phyloP scores from a whole-genome alignment of 2,329 filamentous ascomycete genomes.

The Fusarium sp. region DNA sequence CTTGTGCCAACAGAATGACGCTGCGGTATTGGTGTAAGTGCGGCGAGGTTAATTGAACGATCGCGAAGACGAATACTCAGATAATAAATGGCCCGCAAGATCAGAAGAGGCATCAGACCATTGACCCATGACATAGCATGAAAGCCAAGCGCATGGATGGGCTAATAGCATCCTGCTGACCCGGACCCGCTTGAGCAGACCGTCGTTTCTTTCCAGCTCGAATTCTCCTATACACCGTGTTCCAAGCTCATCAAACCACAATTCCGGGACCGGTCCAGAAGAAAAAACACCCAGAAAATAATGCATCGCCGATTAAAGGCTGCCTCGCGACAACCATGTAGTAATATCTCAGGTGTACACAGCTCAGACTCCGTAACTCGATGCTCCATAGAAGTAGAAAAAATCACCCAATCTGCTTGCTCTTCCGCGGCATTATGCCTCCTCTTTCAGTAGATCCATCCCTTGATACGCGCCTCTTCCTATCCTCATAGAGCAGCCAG shows the following conservation, averaged over 20 bases:
- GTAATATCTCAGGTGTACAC: slow-evolving; percentile 17
- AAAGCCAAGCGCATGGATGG: not conserved
- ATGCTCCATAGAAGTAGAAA: slow-evolving; percentile 18
- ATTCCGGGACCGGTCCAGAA: too few species aligned
- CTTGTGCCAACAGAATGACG: not conserved
- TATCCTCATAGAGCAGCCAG: slow-evolving; percentile 49
- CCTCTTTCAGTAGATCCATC: slow-evolving; percentile 7
- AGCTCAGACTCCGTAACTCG: slow-evolving; percentile 28
- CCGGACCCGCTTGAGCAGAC: too few species aligned
- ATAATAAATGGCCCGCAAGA: not conserved
- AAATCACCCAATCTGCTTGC: slow-evolving; percentile 2
- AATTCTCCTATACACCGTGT: not conserved
- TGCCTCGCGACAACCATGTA: slow-evolving; percentile 23
- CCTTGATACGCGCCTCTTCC: not conserved
- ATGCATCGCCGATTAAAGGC: slow-evolving; percentile 14
- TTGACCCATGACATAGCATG: not conserved
- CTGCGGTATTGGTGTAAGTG: not conserved
- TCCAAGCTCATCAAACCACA: not conserved
- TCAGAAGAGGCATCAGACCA: not conserved
- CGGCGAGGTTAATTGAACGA: not conserved
- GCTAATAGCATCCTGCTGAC: not conserved
- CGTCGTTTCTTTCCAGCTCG: not conserved
- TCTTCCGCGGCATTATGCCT: slow-evolving; percentile 13
- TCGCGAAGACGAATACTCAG: not conserved
- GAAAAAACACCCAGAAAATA: not conserved